phyloP scores from a whole-genome alignment of 75 land plant genomes.

The Pinus taeda region DNA sequence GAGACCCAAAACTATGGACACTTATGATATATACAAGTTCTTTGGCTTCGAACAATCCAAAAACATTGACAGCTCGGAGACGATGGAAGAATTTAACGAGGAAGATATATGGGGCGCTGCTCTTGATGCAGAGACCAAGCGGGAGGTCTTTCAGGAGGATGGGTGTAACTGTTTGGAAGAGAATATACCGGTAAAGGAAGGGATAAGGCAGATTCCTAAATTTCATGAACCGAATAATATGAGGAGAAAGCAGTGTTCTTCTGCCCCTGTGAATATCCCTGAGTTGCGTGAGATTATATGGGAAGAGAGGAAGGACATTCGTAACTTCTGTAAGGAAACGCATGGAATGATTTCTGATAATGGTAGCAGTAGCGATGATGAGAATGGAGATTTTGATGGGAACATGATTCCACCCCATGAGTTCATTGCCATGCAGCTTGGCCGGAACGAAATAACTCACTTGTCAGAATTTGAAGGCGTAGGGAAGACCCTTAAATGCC shows the following conservation, averaged over 20 bases:
- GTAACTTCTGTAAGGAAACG: slow-evolving; percentile 9
- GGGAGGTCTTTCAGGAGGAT: not conserved
- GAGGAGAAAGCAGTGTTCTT: slow-evolving; percentile 8
- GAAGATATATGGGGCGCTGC: slow-evolving; percentile 3
- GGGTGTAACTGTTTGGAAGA: not conserved
- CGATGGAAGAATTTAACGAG: not conserved
- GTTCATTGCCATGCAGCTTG: slow-evolving; percentile 49
- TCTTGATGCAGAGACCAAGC: not conserved
- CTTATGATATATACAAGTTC: not conserved
- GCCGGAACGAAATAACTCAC: slow-evolving; percentile 44
- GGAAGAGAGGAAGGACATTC: slow-evolving; percentile 16
- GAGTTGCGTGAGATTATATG: slow-evolving; percentile 51
- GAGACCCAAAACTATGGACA: not conserved
- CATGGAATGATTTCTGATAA: too few relatives aligned
- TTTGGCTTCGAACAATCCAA: not conserved
- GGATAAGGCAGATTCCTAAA: not conserved
- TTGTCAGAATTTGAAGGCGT: slow-evolving; percentile 79
- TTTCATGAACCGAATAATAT: not conserved
- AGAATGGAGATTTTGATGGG: slow-evolving; percentile 16
- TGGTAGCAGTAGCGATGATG: slow-evolving; percentile 9
- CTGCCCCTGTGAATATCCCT: slow-evolving; percentile 69
- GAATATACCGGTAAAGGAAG: not conserved
- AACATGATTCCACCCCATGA: slow-evolving; percentile 71
- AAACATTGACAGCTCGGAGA: not conserved
- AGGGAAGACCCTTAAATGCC: slow-evolving; percentile 78